A percentile compares a stretch with the other conserved stretches of the same genome.
These are phyloP conservation scores for Erysimum cheiri DNA, from an alignment of 441 rosid species.

Conservation along the genomic window DNA sequence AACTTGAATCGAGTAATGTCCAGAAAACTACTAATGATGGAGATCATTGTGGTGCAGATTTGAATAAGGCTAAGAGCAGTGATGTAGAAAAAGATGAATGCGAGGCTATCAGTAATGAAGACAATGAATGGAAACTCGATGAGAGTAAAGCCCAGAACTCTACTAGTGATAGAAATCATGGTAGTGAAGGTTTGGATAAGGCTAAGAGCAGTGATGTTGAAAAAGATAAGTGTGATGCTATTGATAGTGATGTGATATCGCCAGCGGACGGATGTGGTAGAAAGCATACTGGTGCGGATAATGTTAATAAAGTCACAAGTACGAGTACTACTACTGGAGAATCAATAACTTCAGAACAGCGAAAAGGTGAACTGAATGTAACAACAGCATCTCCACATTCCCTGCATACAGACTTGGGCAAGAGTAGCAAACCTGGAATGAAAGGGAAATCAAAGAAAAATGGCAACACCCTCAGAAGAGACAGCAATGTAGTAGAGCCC, in stretches of 20 bases:
- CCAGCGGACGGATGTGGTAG: constrained; percentile 30
- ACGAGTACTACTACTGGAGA: constrained; percentile 18
- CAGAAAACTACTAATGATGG: constrained; percentile 12
- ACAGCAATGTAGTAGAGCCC: neutral
- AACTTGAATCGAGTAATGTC: neutral
- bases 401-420: neutral
- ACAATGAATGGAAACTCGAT: too few species aligned
- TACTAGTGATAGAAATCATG: constrained; percentile 11
- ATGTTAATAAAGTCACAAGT: neutral
- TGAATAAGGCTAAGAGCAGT: neutral
- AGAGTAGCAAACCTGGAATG: constrained; percentile 15
- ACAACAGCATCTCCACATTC: constrained; percentile 27
- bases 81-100: constrained; percentile 15
- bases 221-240: constrained; percentile 11
- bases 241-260: constrained; percentile 22
- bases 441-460: constrained; percentile 19
- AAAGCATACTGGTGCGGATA: constrained; percentile 13
- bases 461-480: constrained; percentile 9
- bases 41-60: neutral
- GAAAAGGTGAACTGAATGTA: constrained; percentile 17
- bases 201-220: constrained; percentile 12
- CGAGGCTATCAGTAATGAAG: constrained; percentile 15
- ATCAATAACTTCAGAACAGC: constrained; percentile 32
- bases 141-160: neutral
- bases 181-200: constrained; percentile 1